These are phyloP conservation scores for Quercus parvula DNA, from an alignment of 306 rosid species.

Conservation along the genomic window DNA sequence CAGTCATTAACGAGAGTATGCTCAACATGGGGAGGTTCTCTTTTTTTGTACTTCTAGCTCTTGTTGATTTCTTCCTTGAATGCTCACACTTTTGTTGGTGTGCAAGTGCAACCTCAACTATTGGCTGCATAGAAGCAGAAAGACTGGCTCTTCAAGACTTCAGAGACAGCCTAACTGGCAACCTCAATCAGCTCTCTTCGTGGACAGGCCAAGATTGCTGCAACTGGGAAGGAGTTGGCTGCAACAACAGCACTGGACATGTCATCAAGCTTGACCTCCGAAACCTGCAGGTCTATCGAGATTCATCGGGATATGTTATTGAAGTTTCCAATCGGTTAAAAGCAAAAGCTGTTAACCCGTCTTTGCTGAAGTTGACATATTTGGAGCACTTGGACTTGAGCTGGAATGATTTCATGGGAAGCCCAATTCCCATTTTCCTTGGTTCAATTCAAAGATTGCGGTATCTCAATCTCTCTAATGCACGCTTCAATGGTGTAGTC, in stretches of 20 bases:
- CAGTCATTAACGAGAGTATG: not conserved
- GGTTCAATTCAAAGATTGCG: not conserved
- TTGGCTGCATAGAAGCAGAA: constrained; percentile 13
- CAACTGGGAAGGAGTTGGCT: constrained; percentile 7
- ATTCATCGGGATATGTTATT: constrained; percentile 1
- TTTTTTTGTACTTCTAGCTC: not conserved
- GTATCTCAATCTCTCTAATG: constrained; percentile 8
- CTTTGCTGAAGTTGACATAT: constrained; percentile 5
- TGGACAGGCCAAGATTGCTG: constrained; percentile 19
- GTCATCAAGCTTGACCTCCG: constrained; percentile 12
- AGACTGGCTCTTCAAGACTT: constrained; percentile 6
- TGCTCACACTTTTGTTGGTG: not conserved
- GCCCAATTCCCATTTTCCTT: not conserved
- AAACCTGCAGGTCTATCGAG: not conserved
- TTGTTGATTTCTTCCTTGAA: not conserved
- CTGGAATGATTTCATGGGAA: constrained; percentile 14
- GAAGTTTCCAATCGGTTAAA: not conserved
- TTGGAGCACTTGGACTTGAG: constrained; percentile 9
- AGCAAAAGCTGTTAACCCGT: not conserved
- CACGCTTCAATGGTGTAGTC: constrained; percentile 3
- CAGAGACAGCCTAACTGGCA: not conserved
- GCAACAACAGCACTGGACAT: not conserved
- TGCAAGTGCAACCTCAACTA: not conserved
- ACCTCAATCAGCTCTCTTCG: not conserved
- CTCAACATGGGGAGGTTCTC: not conserved